Conservation (phyloP, 2,329 filamentous ascomycete species). For the Elsinoe necatrix region DNA sequence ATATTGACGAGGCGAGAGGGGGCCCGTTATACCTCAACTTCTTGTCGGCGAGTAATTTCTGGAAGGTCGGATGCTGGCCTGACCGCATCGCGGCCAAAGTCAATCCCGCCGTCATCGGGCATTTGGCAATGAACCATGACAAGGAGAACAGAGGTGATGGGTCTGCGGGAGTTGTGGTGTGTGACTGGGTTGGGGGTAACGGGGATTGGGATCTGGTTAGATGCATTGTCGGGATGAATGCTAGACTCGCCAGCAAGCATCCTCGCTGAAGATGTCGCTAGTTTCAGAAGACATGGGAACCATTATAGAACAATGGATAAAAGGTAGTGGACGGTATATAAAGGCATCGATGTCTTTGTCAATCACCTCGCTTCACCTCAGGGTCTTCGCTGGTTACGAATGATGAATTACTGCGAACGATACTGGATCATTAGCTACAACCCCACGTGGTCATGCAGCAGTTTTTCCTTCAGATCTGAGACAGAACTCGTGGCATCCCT, state of each 20-base stretch:
- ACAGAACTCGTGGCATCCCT: too few relatives aligned
- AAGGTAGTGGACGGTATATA: too few relatives aligned
- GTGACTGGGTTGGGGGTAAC: constrained; percentile 81
- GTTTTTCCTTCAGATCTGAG: too few relatives aligned
- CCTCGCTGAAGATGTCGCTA: constrained; percentile 9
- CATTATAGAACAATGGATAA: not conserved
- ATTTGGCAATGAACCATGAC: constrained; percentile 41
- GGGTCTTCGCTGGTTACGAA: too few relatives aligned
- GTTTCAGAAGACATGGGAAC: not conserved
- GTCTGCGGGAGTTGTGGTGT: constrained; percentile 78
- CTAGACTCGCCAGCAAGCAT: constrained; percentile 41
- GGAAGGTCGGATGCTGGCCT: constrained; percentile 85
- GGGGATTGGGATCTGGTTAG: constrained; percentile 87
- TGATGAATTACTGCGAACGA: too few relatives aligned
- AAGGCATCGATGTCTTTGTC: too few relatives aligned
- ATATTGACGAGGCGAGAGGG: constrained; percentile 31
- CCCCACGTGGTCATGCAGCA: too few relatives aligned
- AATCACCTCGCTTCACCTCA: too few relatives aligned
- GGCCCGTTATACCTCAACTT: constrained; percentile 83
- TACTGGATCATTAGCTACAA: too few relatives aligned
- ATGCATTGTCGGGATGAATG: constrained; percentile 87
- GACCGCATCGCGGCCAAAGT: constrained; percentile 81
- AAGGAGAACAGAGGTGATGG: constrained; percentile 39
- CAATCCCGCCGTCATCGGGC: constrained; percentile 64
- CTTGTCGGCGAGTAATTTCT: constrained; percentile 85